Base-by-base conservation (phyloP, 2,329 filamentous ascomycete species). In the Phialophora verrucosa region DNA sequence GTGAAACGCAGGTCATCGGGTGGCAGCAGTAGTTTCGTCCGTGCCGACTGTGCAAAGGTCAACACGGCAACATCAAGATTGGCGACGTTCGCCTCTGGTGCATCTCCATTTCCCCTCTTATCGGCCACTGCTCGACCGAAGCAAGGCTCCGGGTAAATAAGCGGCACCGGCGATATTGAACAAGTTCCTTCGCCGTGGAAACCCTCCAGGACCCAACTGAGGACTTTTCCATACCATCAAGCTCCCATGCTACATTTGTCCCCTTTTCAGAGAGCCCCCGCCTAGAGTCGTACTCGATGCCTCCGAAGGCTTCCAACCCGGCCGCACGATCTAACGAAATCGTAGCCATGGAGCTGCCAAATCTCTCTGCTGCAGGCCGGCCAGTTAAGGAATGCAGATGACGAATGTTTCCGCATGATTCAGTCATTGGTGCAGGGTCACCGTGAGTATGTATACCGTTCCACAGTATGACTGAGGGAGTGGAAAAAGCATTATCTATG, bases 141-240 rank as follows among this genome's bases (percentile, higher is more conserved):
- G 47, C 47, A 50, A 50, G n/a, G 47, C n/a, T 50, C 47, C 47
- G n/a, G 20, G n/a, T 50, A 20, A 50, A 7, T 14, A 50, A 50
- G 47, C n/a, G 47, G 2, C 27, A 14, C 25, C 11, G 47, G 12
- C 47, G 12, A 50, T 50, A 23, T 42, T 5, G 38, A n/a, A 14
- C 38, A 42, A 42, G 38, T n/a, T 42, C 38, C 38, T 8, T 44
- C 17, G 38, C 38, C 38, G 17, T 7, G 38, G 17, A 44, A n/a
- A 44, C 4, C 27, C 27, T 5, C 4, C 27, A 27, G 27, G 27
- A 2, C 3, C 27, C 27, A 27, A 5, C 27, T 27, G 27, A 27
- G 27, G 2, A 2, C 1, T 25, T 1, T 25, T 25, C 1, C 23
- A 25, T 25, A 1, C 23, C 23, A 25, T 25, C 23, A 25, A 25